Conservation (phyloP, 2,329 filamentous ascomycete genomes). For the Fusarium nurragi region DNA sequence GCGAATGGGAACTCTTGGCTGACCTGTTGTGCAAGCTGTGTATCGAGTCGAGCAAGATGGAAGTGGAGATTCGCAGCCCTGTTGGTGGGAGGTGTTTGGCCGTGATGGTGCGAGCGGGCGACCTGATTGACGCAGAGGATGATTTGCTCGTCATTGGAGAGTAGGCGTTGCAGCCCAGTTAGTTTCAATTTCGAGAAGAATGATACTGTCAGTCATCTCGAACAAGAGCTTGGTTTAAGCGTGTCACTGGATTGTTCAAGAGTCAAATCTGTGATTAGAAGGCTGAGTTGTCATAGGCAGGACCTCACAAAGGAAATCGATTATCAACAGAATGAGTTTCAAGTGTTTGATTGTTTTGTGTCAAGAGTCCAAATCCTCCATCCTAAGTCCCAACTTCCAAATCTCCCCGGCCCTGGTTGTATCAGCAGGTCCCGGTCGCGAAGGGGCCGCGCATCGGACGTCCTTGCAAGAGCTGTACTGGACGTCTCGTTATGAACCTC, state of each 20-base stretch:
- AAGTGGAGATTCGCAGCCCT: conserved; percentile 49
- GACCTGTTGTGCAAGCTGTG: conserved; percentile 36
- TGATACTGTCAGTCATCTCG: no score
- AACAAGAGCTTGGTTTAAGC: no score
- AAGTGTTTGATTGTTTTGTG: conserved; percentile 5
- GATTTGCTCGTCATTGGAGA: conserved; percentile 40
- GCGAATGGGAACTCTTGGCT: background rate
- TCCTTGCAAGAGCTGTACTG: conserved; percentile 21
- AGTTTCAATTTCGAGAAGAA: background rate
- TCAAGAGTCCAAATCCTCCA: background rate
- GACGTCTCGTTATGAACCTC: conserved; percentile 11
- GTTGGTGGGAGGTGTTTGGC: conserved; percentile 40
- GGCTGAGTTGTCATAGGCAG: background rate
- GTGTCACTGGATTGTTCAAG: no score
- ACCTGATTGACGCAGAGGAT: conserved; percentile 46
- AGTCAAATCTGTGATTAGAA: background rate
- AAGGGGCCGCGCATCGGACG: background rate
- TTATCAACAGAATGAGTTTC: background rate
- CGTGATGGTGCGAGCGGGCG: conserved; percentile 43
- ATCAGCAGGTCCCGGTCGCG: background rate
- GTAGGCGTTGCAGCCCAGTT: background rate
- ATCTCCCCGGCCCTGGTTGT: background rate
- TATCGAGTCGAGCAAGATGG: conserved; percentile 53
- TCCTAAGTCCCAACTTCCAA: background rate
- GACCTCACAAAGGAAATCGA: background rate